Evolutionary conservation across 495 filamentous ascomycete species (phyloP), one percentile per base, ranked within the genome.

Genomic region (Penicillium tannophilum): DNA sequence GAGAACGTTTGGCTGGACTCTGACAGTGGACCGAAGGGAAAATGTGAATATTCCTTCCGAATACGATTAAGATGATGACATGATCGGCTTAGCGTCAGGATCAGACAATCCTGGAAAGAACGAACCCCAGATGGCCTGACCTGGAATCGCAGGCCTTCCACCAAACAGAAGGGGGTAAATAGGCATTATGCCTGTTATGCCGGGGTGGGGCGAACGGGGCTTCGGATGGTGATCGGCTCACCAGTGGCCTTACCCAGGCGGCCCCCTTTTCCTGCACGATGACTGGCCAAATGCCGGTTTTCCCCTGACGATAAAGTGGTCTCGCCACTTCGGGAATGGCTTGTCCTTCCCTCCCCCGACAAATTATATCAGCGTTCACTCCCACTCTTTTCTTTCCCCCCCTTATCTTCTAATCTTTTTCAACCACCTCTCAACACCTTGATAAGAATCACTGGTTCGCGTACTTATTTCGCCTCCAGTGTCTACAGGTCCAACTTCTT

Each of bases 241-340:
- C 48, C 64, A 65, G 75, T 77, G 75, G 75, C 66, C 72, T 69
- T 68, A 75, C 61, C 46, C 41, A 16, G 14, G 20, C 35, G 10
- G 14, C 26, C 48, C 52, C 58, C 48, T 45, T 53, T 55, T 55
- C 12, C 17, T 28, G 30, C 19, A 19, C 41, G 26, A 1, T 47
- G 16, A 49, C 46, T 49, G 46, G 46, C 26, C 26, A 17, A 28
- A 30, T 1, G 26, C 46, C 26, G 46, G 46, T 49, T 49, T 49
- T 49, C 46, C 46, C 46, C 46, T 49, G 46, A 49, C 46, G 46
- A 63, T 60, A 44, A 61, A 61, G 59, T 76, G 62, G 62, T 77
- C 75, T 74, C 75, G 75, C 75, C 75, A 77, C 75, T 67, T 70
- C 72, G 72, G 72, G 68, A 71, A 61, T 66, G 62, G 66, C 59